Evolutionary conservation across 2,329 filamentous ascomycete species (phyloP).

Genomic region (Ophiosphaerella narmari): DNA sequence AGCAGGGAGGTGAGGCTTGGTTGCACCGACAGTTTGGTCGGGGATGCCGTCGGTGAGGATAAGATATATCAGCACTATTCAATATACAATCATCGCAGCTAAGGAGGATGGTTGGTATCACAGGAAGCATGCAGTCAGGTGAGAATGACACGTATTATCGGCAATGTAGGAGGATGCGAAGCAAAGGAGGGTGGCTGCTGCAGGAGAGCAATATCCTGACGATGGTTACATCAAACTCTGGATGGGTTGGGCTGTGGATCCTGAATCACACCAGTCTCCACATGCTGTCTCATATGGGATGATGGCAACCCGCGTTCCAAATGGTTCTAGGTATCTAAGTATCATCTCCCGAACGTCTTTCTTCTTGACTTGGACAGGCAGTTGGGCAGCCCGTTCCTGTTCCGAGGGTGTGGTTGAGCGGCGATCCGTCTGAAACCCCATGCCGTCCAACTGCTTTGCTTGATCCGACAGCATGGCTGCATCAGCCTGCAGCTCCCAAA

Average conservation of each 20-base stretch:
- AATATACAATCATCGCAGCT: neutral
- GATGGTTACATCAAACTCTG: neutral
- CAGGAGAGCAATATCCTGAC: neutral
- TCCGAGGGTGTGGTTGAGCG: conserved; percentile 10
- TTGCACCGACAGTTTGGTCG: neutral
- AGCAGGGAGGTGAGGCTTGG: no score
- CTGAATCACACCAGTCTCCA: no score
- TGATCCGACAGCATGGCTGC: conserved; percentile 8
- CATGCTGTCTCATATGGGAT: neutral
- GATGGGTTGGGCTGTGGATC: no score
- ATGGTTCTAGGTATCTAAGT: no score
- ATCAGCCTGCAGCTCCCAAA: neutral
- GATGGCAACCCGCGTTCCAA: no score
- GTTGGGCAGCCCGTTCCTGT: neutral
- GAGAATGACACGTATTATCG: neutral
- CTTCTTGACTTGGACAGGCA: no score
- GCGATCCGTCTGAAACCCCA: conserved; percentile 3
- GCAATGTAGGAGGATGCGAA: neutral
- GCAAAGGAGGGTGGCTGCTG: neutral
- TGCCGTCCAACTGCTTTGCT: conserved; percentile 1
- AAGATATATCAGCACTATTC: neutral
- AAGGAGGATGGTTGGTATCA: no score
- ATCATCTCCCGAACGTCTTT: no score
- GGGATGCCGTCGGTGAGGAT: neutral
- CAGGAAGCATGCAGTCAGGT: no score